Base-by-base conservation (phyloP, 495 filamentous ascomycete genomes). In the Neurospora tetraspora region DNA sequence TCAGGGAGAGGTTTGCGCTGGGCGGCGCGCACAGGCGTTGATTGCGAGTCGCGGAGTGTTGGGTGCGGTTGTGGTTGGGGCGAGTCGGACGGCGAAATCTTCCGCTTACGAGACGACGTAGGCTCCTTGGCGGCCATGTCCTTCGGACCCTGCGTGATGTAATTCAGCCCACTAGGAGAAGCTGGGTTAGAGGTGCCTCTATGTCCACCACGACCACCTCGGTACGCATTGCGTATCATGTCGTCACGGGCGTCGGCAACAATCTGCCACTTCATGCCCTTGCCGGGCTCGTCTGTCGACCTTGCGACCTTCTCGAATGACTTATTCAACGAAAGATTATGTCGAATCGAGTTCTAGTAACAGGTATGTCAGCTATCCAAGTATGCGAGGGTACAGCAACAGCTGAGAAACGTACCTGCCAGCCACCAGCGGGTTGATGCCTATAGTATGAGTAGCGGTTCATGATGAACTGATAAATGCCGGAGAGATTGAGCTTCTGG, bases 201-300 rank as follows among this genome's bases (percentile, higher is more conserved):
- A 76, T 83, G 91, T 77, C 77, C 89, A 81, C 85, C 89, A 77
- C 84, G 86, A 78, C 81, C 86, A 47, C 83, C 84, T 31, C 81
- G 87, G 74, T 75, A 87, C 12, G 83, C 83, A 31, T 76, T 80
- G 59, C 80, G 81, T 10, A 84, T 77, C 85, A 89, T 87, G 68
- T 96, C 93, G 7, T 97, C 92, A 37, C 92, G 90, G 53, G 90
- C 83, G 70, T 94, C 92, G 1, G 90, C 87, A 3, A 92, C 90
- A 78, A 99, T 92, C 80, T 91, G 90, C 96, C 96, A 99, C 79
- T 98, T 97, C 94, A 97, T 97, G 34, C 96, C 96, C 82, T 99
- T 99, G 4, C 96, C 96, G 3, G 96, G 96, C 78, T 99, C 96
- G 76, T 99, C 93, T 0, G 94, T 96, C 6, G 91, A 88, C 42